These are phyloP conservation scores for Aegilops tauschii DNA, from an alignment of 176 grass and related monocot species.

Conservation along the genomic window DNA sequence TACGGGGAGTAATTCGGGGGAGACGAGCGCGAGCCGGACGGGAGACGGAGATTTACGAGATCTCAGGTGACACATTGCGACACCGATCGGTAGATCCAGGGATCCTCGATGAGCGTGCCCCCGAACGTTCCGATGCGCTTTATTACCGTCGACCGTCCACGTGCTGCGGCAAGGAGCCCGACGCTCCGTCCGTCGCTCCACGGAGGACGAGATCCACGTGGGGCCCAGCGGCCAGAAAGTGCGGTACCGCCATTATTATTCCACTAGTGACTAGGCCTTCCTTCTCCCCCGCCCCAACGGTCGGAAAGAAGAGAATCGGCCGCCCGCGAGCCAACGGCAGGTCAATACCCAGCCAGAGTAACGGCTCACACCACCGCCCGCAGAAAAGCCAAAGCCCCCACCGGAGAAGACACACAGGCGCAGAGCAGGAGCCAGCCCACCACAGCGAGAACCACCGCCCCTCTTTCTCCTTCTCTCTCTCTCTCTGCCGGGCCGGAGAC, in stretches of 20 bases:
- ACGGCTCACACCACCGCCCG: slow-evolving; percentile 19
- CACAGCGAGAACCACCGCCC: too few species aligned
- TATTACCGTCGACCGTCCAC: neutral
- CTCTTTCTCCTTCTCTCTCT: neutral
- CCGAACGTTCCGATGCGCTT: slow-evolving; percentile 20
- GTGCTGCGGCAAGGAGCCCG: neutral
- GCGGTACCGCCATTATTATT: neutral
- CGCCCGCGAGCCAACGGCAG: slow-evolving; percentile 22
- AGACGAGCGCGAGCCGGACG: too few species aligned
- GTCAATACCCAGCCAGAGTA: slow-evolving; percentile 5
- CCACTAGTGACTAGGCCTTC: neutral
- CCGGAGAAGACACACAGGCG: neutral
- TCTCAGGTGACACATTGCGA: too few species aligned
- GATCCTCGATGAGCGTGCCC: too few species aligned
- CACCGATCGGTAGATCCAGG: too few species aligned
- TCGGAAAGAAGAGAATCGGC: slow-evolving; percentile 30
- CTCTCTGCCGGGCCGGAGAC: neutral
- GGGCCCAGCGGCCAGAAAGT: neutral
- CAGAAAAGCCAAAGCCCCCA: neutral
- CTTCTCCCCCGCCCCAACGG: slow-evolving; percentile 37
- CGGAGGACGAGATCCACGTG: neutral
- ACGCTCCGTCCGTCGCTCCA: neutral
- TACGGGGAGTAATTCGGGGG: too few species aligned
- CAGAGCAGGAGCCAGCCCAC: neutral
- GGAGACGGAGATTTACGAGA: too few species aligned